Evolutionary conservation across 345 rosid species (phyloP), one percentile per base, ranked within the genome.

Genomic region (Geranium brycei): DNA sequence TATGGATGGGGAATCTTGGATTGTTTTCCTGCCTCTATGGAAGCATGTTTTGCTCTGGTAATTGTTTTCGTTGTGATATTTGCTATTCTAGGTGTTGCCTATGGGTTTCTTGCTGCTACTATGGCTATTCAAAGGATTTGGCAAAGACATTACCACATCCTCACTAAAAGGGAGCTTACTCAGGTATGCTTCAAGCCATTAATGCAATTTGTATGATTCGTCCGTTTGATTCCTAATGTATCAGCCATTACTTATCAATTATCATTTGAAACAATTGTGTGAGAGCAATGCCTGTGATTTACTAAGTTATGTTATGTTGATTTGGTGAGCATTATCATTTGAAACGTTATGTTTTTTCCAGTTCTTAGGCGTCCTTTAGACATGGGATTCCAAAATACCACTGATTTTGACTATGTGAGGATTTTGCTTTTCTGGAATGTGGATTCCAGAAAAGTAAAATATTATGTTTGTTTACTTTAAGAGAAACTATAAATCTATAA

Each of bases 1-100:
- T 93, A 93, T 64, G 97, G 99, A 51, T 87, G 96, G 99, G 97
- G 97, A 40, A 78, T 89, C 73, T 79, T 92, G 77, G 96, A 92
- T 69, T 87, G 95, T 71, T 93, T 93, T 77, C 99, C 97, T 60
- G 96, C 95, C 18, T 88, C 97, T 1, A 77, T 93, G 96, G 99
- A 93, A 76, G 97, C 96, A 23, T 86, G 96, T 72, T 87, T 93
- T 71, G 91, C 91, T 18, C 78, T 90, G 60, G 87, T 85, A 57
- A 30, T 90, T 51, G 90, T 93, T 62, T 93, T 93, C 75, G 83
- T 93, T 14, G 86, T 93, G 68, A 86, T 93, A 65, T 90, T 93
- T 60, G 95, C 89, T 19, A 86, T 88, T 76, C 87, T 90, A 35
- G 97, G 97, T 60, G 73, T 90, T 62, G 96, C 99, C 60, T 93